Base-by-base conservation (phyloP, 2,329 filamentous ascomycete genomes). In the Aurifilum marmelostoma region DNA sequence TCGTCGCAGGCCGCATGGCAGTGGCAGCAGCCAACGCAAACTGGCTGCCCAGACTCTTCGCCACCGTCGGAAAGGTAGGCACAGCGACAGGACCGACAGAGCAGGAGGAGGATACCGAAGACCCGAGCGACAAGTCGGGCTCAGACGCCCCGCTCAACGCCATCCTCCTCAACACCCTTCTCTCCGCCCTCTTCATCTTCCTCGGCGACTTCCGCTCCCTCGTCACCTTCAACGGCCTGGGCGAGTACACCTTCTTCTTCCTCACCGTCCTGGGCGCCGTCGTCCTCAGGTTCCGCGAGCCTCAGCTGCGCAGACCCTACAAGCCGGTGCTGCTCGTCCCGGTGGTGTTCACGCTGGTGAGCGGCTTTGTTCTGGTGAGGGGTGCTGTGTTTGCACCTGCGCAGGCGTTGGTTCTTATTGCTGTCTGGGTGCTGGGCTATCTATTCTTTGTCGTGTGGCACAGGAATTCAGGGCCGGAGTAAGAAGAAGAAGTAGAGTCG, bases 171-270 rank as follows among this genome's bases (percentile, higher is more conserved):
- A 83, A 84, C 0, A 80, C 82, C 0, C 24, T 82, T 0, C 78
- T 88, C 0, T 85, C 86, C 0, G 75, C 86, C 0, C 67, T 88
- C 1, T 90, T 90, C 75, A 88, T 90, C 41, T 73, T 88, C 1
- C 79, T 88, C 0, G 88, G 88, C 24, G 87, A 83, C 75, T 90
- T 90, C 78, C 83, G 88, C 43, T 84, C 85, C 0, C 82, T 90
- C 0, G 74, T 90, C 14, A 89, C 87, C 0, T 88, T 88, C 72
- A 88, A 87, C 65, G 86, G 86, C 0, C 77, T 88, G 4, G 86
- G 85, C 18, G 86, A 88, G 73, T 90, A 87, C 75, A 84, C 88
- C 0, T 90, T 90, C 76, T 90, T 90, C 78, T 88, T 90, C 73
- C 80, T 89, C 39, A 87, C 88, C 0, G 87, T 89, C 0, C 73